Base-by-base conservation (phyloP, 257 asterid species). In the Craterostigma plantagineum region DNA sequence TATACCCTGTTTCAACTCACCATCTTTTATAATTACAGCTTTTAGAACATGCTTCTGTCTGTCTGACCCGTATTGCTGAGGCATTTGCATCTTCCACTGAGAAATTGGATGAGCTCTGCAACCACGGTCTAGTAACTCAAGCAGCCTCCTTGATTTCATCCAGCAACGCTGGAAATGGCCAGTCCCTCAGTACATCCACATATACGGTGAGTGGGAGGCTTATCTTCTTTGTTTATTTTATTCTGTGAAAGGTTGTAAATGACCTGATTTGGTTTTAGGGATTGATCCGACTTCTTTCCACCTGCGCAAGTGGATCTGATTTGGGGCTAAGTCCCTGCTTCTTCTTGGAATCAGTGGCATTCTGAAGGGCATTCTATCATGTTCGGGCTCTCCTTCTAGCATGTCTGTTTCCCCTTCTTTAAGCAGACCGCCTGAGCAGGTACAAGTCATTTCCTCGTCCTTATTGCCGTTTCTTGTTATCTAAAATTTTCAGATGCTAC, bases 381-480 rank as follows among this genome's bases (percentile, higher is more conserved):
- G 99, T 35, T 75, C 99, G 49, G 90, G 83, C 40, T 72, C 80
- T 60, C 81, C 62, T 14, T 72, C 93, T 30, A 69, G 82, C 58
- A 72, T 80, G 61, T 79, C 96, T 33, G 76, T 77, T 64, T 77
- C 96, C 46, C 91, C 99, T 58, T 90, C 95, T 42, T 62, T 90
- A 57, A 83, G 76, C 63, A 73, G 92, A 67, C 94, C 99, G 33
- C 67, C 96, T 6, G 99, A 91, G 66, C 99, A 91, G 99, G 99
- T 91, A 53, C 6, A 23, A 23, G 30, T 6, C 30, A 23, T 33
- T 16, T 23, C n/a, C 10, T 15, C 13, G 4, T 4, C 48, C 23
- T 10, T 36, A n/a, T 8, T 36, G 11, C 11, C 8, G 40, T n/a
- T 36, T 2, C 30, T 23, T 23, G 6, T 23, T 23, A 6, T 23